These are phyloP conservation scores for Calonectria ilicicola DNA, from an alignment of 2,329 filamentous ascomycete species.

Conservation along the genomic window DNA sequence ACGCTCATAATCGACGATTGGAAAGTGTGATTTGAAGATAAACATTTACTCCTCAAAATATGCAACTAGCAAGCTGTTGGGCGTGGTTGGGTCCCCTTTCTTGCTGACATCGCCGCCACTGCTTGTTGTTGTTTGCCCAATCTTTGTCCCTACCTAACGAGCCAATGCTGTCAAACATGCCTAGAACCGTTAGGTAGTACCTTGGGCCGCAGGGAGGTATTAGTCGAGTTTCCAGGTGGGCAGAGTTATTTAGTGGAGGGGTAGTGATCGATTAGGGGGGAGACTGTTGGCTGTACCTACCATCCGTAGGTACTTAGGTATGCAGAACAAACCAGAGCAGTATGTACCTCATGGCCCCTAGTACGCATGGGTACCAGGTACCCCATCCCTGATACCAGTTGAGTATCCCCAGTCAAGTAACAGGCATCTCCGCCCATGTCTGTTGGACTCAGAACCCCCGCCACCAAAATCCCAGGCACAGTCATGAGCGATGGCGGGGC, in stretches of 20 bases:
- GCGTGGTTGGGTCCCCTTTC: not conserved
- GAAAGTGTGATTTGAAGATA: not conserved
- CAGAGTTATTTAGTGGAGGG: not conserved
- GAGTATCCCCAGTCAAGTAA: not conserved
- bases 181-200: not conserved
- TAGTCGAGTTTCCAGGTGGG: not conserved
- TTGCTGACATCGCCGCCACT: not conserved
- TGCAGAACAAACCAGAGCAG: not conserved
- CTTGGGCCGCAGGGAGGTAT: not conserved
- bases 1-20: too few species aligned
- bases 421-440: not conserved
- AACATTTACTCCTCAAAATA: not conserved
- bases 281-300: not conserved
- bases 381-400: not conserved
- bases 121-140: not conserved
- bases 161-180: not conserved
- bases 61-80: not conserved
- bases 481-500: slow-evolving; percentile 36
- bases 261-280: not conserved
- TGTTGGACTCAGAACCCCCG: not conserved
- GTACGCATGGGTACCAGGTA: not conserved
- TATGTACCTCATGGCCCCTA: not conserved
- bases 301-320: not conserved
- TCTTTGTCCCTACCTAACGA: not conserved
- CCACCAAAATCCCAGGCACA: not conserved